phyloP scores from a whole-genome alignment of 495 filamentous ascomycete genomes.

The Immersiella caudata region DNA sequence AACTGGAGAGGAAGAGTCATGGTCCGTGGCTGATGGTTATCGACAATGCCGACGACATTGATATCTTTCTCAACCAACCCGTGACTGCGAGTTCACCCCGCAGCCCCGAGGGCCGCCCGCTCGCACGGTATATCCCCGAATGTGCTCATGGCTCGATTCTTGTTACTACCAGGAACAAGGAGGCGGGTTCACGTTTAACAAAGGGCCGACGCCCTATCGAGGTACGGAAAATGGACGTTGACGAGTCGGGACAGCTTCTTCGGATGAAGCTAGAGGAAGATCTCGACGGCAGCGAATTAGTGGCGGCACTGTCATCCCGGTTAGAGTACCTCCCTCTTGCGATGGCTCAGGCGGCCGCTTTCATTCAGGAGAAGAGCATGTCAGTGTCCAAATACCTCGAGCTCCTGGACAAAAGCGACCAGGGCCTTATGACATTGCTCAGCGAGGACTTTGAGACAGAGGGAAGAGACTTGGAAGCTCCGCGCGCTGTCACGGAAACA shows the following conservation, averaged over 20 bases:
- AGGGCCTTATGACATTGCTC: slow-evolving; percentile 30
- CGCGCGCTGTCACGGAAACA: slow-evolving; percentile 35
- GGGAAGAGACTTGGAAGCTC: slow-evolving; percentile 31
- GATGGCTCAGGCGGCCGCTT: slow-evolving; percentile 52
- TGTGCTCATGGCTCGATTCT: slow-evolving; percentile 41
- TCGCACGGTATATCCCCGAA: slow-evolving; percentile 42
- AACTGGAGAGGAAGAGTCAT: slow-evolving; percentile 43
- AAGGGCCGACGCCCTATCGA: slow-evolving; percentile 18
- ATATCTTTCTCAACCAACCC: slow-evolving; percentile 6
- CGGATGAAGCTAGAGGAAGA: slow-evolving; percentile 12
- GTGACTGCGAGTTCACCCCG: too few relatives aligned
- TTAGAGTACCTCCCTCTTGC: slow-evolving; percentile 52
- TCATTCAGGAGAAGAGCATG: slow-evolving; percentile 48
- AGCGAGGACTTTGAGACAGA: slow-evolving; percentile 22
- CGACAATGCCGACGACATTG: too few relatives aligned
- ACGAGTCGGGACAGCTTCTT: slow-evolving; percentile 31
- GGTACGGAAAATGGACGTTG: too few relatives aligned
- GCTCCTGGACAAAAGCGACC: slow-evolving; percentile 32
- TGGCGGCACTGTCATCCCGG: slow-evolving; percentile 38
- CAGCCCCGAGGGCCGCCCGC: too few relatives aligned
- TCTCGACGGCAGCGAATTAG: background rate
- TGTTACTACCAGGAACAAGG: slow-evolving; percentile 45
- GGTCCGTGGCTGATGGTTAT: slow-evolving; percentile 52
- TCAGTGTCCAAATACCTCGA: slow-evolving; percentile 37
- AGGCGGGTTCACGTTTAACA: slow-evolving; percentile 32